Evolutionary conservation across 176 grass and related monocot species (phyloP), one percentile per base, ranked within the genome.

Genomic region (Tillandsia fasciculata): DNA sequence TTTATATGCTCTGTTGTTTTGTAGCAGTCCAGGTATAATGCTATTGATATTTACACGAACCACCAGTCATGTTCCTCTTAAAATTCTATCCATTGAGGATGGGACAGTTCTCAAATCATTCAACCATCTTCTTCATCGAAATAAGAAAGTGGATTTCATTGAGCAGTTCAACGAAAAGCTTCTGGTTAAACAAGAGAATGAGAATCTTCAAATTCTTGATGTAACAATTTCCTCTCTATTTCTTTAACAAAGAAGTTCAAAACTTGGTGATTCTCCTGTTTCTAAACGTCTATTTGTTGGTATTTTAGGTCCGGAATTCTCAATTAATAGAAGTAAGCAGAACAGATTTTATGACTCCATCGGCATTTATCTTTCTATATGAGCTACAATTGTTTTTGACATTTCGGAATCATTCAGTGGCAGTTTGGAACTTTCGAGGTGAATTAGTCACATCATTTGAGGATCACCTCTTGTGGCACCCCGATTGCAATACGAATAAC

Each of bases 201-300:
- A 95, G 66, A 95, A 95, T 70, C 91, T 95, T 73, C 91, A 95
- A 87, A 95, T 95, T 77, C 91, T 95, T 66, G 91, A 95, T 87
- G 91, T 95, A 87, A 71, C 61, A 27, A 26, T 69, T 72, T 53
- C 33, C 1, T 61, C 56, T 61, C 33, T 61, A 61, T 61, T 61
- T 61, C 56, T 61, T 20, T 18, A 61, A 23, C 22, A 23, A 61
- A 20, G 10, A n/a, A 56, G 15, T n/a, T 23, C 13, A 18, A 18
- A 20, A 23, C 4, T 33, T 49, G 7, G 29, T 49, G 12, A 9
- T 49, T 49, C 6, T 17, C 12, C 71, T 78, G 26, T 18, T 9
- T 3, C 74, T 88, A 70, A 42, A 6, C 7, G 33, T 42, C 47
- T 80, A 11, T 53, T 53, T 7, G 11, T 15, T 2, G 67, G 51